These are phyloP conservation scores for Camptophora hylomeconis DNA, from an alignment of 2,329 filamentous ascomycete genomes.

Conservation along the genomic window DNA sequence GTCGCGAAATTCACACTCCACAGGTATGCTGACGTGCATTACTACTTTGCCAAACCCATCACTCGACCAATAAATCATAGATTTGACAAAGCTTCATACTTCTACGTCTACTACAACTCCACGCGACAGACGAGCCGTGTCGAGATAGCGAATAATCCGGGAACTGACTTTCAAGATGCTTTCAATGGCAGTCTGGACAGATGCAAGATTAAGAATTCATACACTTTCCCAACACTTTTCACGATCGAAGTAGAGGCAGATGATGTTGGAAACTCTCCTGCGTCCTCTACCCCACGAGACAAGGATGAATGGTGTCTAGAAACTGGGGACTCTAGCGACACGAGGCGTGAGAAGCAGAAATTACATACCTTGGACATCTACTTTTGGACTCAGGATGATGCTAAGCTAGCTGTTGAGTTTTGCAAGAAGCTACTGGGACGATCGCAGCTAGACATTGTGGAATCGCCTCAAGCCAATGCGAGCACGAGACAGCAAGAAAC, in stretches of 20 bases:
- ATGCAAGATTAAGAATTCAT: constrained; percentile 41
- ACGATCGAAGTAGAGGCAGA: constrained; percentile 45
- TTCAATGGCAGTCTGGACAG: constrained; percentile 45
- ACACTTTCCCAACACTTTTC: constrained; percentile 46
- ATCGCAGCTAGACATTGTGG: constrained; percentile 36
- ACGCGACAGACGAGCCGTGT: constrained; percentile 40
- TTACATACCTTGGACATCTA: constrained; percentile 51
- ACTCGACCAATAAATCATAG: constrained; percentile 46
- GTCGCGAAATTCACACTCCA: constrained; percentile 1
- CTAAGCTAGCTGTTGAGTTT: constrained; percentile 39
- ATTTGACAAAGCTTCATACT: constrained; percentile 51
- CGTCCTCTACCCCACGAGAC: constrained; percentile 17
- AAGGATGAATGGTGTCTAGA: constrained; percentile 45
- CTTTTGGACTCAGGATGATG: constrained; percentile 50
- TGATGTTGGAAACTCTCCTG: constrained; percentile 20
- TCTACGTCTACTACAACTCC: constrained; percentile 50
- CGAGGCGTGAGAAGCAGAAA: constrained; percentile 41
- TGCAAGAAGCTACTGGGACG: constrained; percentile 23
- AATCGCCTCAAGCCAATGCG: constrained; percentile 23
- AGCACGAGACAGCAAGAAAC: constrained; percentile 7
- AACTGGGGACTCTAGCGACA: constrained; percentile 37
- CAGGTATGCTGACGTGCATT: constrained; percentile 53
- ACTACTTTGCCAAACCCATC: constrained; percentile 46
- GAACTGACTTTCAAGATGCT: constrained; percentile 50
- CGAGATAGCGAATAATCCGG: constrained; percentile 52